A percentile compares a stretch with the other conserved stretches of the same genome.
These are phyloP conservation scores for Mortierella sp. DNA, from an alignment of 371 early-diverging fungal genomes.

Conservation along the genomic window DNA sequence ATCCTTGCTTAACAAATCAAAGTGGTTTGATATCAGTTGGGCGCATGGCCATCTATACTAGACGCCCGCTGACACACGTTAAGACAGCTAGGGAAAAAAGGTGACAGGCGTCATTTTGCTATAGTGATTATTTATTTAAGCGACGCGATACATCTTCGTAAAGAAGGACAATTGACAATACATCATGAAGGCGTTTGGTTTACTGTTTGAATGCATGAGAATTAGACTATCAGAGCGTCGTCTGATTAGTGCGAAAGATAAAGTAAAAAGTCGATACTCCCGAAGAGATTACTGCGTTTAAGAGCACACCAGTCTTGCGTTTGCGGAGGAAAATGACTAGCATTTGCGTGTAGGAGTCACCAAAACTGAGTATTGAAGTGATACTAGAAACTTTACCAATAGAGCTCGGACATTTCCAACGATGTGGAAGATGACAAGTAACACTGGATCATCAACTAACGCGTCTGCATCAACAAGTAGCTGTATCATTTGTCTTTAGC, in stretches of 20 bases:
- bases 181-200: too few relatives aligned
- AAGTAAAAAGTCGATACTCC: too few relatives aligned
- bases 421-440: not conserved
- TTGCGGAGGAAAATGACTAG: not conserved
- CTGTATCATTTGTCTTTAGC: too few relatives aligned
- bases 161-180: too few relatives aligned
- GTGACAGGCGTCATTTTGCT: not conserved
- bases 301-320: not conserved
- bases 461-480: not conserved
- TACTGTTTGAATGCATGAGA: too few relatives aligned
- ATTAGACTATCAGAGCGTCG: too few relatives aligned
- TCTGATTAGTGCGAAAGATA: too few relatives aligned
- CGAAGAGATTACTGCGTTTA: too few relatives aligned
- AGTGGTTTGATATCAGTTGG: not conserved
- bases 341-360: not conserved
- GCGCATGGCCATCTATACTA: not conserved
- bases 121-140: not conserved
- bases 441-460: not conserved
- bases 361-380: not conserved
- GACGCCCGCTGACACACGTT: not conserved
- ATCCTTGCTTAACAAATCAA: slow-evolving; percentile 8
- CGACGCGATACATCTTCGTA: too few relatives aligned
- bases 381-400: not conserved
- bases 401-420: not conserved
- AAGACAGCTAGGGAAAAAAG: not conserved